These are phyloP conservation scores for Vachellia pachyceras DNA, from an alignment of 306 rosid species.

Conservation along the genomic window DNA sequence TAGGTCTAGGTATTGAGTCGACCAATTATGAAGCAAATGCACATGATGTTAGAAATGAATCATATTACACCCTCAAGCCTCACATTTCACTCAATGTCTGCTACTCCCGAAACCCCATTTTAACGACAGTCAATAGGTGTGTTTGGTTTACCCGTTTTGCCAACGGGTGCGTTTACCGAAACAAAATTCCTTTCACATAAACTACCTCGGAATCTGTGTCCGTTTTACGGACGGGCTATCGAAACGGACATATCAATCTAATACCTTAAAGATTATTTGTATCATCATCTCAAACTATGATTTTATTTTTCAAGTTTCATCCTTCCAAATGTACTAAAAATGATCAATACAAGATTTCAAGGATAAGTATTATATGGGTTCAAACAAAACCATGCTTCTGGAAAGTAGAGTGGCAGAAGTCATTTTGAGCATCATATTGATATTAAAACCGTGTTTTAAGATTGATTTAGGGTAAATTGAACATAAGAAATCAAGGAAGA, in stretches of 20 bases:
- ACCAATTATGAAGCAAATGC: conserved; percentile 23
- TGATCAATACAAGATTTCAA: not conserved
- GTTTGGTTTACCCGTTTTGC: too few species aligned
- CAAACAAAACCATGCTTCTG: not conserved
- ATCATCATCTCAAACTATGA: not conserved
- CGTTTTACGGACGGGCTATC: too few species aligned
- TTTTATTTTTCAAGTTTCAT: not conserved
- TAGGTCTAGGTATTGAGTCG: not conserved
- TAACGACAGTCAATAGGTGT: not conserved
- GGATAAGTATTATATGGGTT: not conserved
- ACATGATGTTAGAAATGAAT: conserved; percentile 2
- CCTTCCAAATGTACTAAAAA: not conserved
- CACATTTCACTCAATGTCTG: conserved; percentile 9
- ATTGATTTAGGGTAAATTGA: not conserved
- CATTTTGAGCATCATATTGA: not conserved
- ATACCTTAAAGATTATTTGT: not conserved
- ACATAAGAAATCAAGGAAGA: not conserved
- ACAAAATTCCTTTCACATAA: too few species aligned
- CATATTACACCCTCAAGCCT: conserved; percentile 17
- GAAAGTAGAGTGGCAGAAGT: not conserved
- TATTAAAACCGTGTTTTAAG: not conserved
- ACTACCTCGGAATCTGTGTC: too few species aligned
- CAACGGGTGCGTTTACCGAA: too few species aligned
- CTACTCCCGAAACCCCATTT: not conserved
- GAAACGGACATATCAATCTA: too few species aligned